phyloP scores from a whole-genome alignment of 108 stramenopile genomes.

The Craspedostauros australis region DNA sequence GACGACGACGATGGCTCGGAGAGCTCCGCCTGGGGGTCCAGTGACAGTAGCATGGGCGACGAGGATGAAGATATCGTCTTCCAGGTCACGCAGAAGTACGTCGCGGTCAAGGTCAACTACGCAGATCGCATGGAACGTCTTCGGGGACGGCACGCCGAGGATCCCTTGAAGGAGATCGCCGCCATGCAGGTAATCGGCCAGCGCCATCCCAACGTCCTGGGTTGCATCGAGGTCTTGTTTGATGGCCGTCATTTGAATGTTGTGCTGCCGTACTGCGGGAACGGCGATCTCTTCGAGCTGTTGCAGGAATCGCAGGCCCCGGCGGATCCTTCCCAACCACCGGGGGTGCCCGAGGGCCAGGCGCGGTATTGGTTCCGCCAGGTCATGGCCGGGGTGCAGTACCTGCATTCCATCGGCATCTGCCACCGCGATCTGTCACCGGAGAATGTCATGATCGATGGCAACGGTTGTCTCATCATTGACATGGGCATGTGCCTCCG shows the following conservation, averaged over 20 bases:
- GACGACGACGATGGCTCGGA: conserved; percentile 37
- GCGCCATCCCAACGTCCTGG: conserved; percentile 34
- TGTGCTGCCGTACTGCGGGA: conserved; percentile 51
- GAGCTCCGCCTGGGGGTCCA: no score
- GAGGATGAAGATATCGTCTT: conserved; percentile 48
- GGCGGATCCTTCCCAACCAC: conserved; percentile 5
- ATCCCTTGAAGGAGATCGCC: conserved; percentile 90
- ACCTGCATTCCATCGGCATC: conserved; percentile 39
- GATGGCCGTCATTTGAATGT: conserved; percentile 56
- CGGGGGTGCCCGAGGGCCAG: conserved; percentile 40
- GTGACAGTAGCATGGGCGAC: conserved; percentile 23
- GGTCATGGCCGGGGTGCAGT: conserved; percentile 52
- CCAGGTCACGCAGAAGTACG: conserved; percentile 24
- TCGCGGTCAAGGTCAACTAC: conserved; percentile 48
- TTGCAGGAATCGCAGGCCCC: conserved; percentile 26
- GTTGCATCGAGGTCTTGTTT: conserved; percentile 27
- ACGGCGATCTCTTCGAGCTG: conserved; percentile 58
- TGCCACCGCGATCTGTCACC: conserved; percentile 62
- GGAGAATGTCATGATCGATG: conserved; percentile 50
- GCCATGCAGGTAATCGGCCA: conserved; percentile 86
- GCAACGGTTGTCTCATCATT: conserved; percentile 24
- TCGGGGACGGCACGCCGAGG: conserved; percentile 53
- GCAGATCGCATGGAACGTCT: conserved; percentile 31
- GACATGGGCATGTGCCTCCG: conserved; percentile 71
- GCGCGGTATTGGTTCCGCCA: conserved; percentile 65